Conservation (phyloP, 768 basidiomycete genomes). For the Hygrophoropsis aurantiaca region DNA sequence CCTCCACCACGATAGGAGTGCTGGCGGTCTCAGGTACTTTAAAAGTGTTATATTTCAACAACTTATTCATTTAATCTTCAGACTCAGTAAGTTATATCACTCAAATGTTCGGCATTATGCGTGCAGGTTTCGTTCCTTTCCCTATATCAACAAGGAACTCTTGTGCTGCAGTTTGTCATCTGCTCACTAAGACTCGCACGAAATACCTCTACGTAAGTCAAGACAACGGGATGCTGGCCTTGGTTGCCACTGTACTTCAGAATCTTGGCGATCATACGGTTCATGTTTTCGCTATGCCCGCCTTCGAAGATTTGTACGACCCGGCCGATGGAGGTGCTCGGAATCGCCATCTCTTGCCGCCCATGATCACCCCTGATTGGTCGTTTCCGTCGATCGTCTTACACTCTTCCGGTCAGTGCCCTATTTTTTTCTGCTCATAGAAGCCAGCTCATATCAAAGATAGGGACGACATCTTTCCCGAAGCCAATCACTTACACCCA, state of each 20-base stretch:
- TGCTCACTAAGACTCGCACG: constrained; percentile 19
- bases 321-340: too few relatives aligned
- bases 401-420: constrained; percentile 4
- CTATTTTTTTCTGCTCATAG: too few relatives aligned
- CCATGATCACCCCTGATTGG: neutral
- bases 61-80: constrained; percentile 20
- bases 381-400: neutral
- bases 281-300: constrained; percentile 6
- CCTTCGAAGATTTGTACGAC: constrained; percentile 20
- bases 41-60: neutral
- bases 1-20: too few relatives aligned
- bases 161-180: constrained; percentile 37
- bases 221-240: constrained; percentile 22
- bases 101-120: constrained; percentile 34
- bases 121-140: constrained; percentile 41
- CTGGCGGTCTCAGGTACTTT: too few relatives aligned
- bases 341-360: too few relatives aligned
- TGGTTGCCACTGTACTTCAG: constrained; percentile 16
- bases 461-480: constrained; percentile 9
- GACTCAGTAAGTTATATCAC: constrained; percentile 37
- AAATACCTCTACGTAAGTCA: constrained; percentile 25
- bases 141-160: constrained; percentile 43
- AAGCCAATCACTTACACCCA: neutral
- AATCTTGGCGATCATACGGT: constrained; percentile 10
- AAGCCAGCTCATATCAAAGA: too few relatives aligned